Percentiles rank a stretch among this genome's conserved stretches.
phyloP scores from a whole-genome alignment of 208 protist species.

The Naegleria lovaniensis region DNA sequence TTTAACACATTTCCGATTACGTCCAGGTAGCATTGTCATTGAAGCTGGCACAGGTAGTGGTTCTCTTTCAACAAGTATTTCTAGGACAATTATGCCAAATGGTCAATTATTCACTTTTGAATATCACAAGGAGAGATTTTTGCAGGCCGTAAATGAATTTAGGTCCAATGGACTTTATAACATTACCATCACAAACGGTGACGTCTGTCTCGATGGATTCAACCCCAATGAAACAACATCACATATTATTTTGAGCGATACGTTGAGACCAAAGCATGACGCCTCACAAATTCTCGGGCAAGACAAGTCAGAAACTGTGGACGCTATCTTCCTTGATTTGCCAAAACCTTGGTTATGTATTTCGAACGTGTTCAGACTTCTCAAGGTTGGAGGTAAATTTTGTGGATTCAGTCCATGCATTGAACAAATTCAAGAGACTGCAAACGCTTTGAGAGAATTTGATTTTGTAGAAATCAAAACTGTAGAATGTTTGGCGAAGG shows the following conservation, averaged over 20 bases:
- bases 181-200: neutral
- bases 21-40: neutral
- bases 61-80: neutral
- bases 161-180: neutral
- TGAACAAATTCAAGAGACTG: slow-evolving; percentile 78
- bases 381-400: slow-evolving; percentile 70
- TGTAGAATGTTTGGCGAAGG: neutral
- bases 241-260: neutral
- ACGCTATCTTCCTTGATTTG: slow-evolving; percentile 84
- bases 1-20: neutral
- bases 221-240: neutral
- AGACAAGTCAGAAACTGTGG: slow-evolving; percentile 47
- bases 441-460: slow-evolving; percentile 51
- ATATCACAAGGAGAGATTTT: slow-evolving; percentile 11
- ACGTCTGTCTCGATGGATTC: neutral
- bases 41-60: slow-evolving; percentile 6
- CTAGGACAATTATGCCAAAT: neutral
- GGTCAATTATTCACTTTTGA: slow-evolving; percentile 31
- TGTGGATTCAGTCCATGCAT: slow-evolving; percentile 83
- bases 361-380: slow-evolving; percentile 64
- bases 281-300: neutral
- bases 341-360: slow-evolving; percentile 72
- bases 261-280: neutral
- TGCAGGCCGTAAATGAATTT: neutral
- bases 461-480: slow-evolving; percentile 18